Conservation (phyloP, 352 stramenopile species). For the Sclerospora graminicola region DNA sequence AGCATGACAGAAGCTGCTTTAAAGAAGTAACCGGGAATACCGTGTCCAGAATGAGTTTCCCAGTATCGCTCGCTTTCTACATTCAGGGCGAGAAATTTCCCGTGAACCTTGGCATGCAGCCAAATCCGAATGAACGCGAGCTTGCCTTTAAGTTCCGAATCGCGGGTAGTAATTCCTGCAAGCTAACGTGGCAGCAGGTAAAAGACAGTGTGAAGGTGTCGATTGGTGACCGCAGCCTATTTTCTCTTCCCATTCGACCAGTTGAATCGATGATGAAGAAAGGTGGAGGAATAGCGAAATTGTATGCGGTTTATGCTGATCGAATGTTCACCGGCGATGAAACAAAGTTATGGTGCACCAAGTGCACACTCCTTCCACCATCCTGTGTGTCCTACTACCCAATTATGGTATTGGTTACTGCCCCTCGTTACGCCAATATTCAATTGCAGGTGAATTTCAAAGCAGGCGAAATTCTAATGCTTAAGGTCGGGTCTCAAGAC, state of each 20-base stretch:
- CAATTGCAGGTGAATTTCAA: conserved; percentile 47
- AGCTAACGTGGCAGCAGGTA: conserved; percentile 43
- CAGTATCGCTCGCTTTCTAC: conserved; percentile 66
- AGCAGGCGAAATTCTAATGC: conserved; percentile 39
- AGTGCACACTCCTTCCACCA: conserved; percentile 66
- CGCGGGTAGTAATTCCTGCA: conserved; percentile 29
- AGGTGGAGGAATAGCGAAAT: conserved; percentile 12
- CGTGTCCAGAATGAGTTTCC: conserved; percentile 50
- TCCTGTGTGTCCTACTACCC: conserved; percentile 47
- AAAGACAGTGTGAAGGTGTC: conserved; percentile 53
- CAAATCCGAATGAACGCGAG: conserved; percentile 19
- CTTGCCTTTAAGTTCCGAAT: conserved; percentile 40
- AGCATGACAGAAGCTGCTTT: conserved; percentile 7
- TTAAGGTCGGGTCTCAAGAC: conserved; percentile 55
- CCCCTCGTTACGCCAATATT: conserved; percentile 38
- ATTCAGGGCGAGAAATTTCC: conserved; percentile 64
- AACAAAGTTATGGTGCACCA: conserved; percentile 65
- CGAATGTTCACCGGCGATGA: conserved; percentile 69
- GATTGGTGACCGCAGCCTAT: conserved; percentile 49
- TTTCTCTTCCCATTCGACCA: conserved; percentile 50
- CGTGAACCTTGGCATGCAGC: conserved; percentile 43
- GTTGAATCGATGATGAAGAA: conserved; percentile 16
- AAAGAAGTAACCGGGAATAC: conserved; percentile 14
- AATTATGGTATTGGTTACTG: conserved; percentile 40
- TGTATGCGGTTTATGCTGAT: conserved; percentile 59